Evolutionary conservation across 2,329 filamentous ascomycete species (phyloP), one percentile per base, ranked within the genome.

Genomic region (Aspergillus floridensis): DNA sequence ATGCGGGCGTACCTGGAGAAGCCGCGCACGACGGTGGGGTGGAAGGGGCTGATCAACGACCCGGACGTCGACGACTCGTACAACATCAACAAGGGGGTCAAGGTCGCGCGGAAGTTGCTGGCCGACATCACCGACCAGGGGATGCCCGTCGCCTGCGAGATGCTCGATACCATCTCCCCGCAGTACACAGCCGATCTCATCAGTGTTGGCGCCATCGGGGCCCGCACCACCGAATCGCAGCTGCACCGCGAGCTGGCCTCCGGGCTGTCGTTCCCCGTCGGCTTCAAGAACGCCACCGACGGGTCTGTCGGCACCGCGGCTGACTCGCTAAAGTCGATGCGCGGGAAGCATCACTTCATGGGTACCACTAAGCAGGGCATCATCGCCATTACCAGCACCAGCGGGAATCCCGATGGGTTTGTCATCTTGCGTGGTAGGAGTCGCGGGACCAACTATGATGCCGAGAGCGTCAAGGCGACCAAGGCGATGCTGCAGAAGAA

Each of bases 1-100:
- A 98, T 99, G 93, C 91, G 93, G 69, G 92, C 93, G 72, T 99
- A 99, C 84, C 88, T 98, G 53, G 93, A 98, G 83, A 98, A 98
- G 84, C 93, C 93, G 31, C 88, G 93, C 60, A 98, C 93, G 47
- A 98, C 93, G 0, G 93, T 98, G 53, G 93, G 93, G 74, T 98
- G 93, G 93, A 98, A 98, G 81, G 93, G 93, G 54, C 84, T 99
- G 76, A 97, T 99, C 84, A 99, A 99, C 80, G 93, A 99, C 77
- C 93, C 95, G 2, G 93, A 97, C 71, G 96, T 98, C 74, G 91
- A 99, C 78, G 88, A 93, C 76, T 95, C 89, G 72, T 98, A 90
- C 88, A 86, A 96, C 81, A 98, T 99, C 82, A 98, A 99, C 86
- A 97, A 98, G 84, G 93, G 93, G 53, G 84, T 99, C 58, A 86